Conservation (phyloP, 208 protist species). For the Trypanosoma avium region DNA sequence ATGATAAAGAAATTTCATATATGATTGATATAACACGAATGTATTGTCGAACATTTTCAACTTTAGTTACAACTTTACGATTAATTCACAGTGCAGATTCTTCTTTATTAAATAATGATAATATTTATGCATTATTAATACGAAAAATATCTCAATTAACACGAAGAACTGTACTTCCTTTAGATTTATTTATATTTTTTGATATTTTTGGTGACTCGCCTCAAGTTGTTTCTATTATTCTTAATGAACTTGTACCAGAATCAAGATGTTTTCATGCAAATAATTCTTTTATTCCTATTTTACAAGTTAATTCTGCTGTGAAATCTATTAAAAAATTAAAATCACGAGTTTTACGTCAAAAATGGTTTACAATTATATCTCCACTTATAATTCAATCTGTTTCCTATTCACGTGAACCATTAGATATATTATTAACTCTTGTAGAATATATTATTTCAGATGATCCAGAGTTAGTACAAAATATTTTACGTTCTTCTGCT, state of each 20-base stretch:
- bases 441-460: constrained; percentile 12
- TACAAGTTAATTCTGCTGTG: constrained; percentile 16
- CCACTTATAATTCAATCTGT: constrained; percentile 23
- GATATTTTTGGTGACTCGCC: constrained; percentile 21
- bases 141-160: constrained; percentile 28
- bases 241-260: constrained; percentile 21
- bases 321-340: constrained; percentile 1
- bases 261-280: constrained; percentile 12
- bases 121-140: constrained; percentile 18
- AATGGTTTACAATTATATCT: constrained; percentile 19
- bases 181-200: constrained; percentile 33
- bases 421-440: constrained; percentile 24
- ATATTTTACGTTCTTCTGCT: constrained; percentile 14
- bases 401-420: constrained; percentile 15
- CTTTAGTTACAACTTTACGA: constrained; percentile 17
- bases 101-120: constrained; percentile 5
- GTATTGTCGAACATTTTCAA: constrained; percentile 31
- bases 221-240: constrained; percentile 5
- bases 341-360: constrained; percentile 13
- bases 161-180: constrained; percentile 18
- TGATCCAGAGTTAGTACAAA: constrained; percentile 20
- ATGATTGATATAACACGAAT: constrained; percentile 11
- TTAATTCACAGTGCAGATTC: constrained; percentile 4
- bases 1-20: not conserved
- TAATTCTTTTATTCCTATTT: constrained; percentile 19